Evolutionary conservation across 2,329 filamentous ascomycete species (phyloP), one percentile per base, ranked within the genome.

Genomic region (Eurotiales sp.): DNA sequence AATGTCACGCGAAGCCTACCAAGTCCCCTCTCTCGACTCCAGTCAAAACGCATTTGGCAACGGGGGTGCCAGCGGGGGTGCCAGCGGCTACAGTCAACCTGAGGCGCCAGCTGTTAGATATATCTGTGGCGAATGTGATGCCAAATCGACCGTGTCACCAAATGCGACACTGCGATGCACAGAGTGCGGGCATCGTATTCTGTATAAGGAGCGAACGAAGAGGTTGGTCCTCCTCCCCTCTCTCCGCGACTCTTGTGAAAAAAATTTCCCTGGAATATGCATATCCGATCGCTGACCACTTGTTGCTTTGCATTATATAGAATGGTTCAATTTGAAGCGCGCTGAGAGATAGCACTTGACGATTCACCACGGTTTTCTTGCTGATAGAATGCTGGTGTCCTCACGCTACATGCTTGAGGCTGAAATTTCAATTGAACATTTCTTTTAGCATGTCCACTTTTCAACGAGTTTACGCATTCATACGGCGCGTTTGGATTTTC

Each of bases 201-300:
- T 99, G 60, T 97, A 97, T 75, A 99, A 99, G 82, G 89, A 96
- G 82, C 77, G 93, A 67, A 99, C 93, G 40, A 96, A 95, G 80
- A 84, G 93, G 93, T 96, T 70, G 72, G 86, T 75, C 54, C 46
- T 40, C 46, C 25, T 32, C 37, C 4, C 15, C 8, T 40, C 4
- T 40, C 59, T 55, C 48, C 39, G n/a, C 47, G 23, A 48, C 41
- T 6, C 46, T n/a, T n/a, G n/a, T n/a, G n/a, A n/a, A n/a, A n/a
- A n/a, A n/a, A n/a, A n/a, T n/a, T 42, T 55, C 44, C 8, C 23
- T 47, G 50, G 15, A 21, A 29, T n/a, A 42, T 36, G 48, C 6
- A 34, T 11, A 19, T 11, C n/a, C 34, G 19, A 39, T 50, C 42
- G 52, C 46, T 55, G 48, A 50, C 19, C 41, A 36, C 25, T 14